phyloP scores from a whole-genome alignment of 176 grass and related monocot genomes.

The Aegilops bicornis region DNA sequence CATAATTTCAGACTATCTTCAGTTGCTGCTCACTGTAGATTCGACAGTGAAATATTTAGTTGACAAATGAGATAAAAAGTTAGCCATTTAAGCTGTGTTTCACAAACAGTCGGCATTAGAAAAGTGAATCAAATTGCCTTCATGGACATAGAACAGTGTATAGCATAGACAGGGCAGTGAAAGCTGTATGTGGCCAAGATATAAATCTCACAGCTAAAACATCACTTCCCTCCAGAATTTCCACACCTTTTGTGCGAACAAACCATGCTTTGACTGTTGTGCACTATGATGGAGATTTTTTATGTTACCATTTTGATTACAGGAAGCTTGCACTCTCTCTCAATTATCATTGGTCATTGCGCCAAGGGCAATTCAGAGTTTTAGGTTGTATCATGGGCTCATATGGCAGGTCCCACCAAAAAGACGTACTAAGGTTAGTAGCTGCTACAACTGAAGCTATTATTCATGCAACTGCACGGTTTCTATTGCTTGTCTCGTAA shows the following conservation, averaged over 20 bases:
- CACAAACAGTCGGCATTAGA: not conserved
- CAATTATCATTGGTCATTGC: not conserved
- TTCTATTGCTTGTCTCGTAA: slow-evolving; percentile 1
- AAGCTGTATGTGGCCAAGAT: slow-evolving; percentile 1
- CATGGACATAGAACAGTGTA: slow-evolving; percentile 1
- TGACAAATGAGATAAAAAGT: not conserved
- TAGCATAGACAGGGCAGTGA: not conserved
- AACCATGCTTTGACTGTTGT: not conserved
- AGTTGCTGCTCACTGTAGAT: slow-evolving; percentile 8
- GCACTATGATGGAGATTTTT: not conserved
- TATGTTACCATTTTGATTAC: slow-evolving; percentile 21
- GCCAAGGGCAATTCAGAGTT: not conserved
- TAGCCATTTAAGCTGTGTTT: not conserved
- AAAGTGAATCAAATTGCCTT: not conserved
- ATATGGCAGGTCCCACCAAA: slow-evolving; percentile 5
- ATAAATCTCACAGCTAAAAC: slow-evolving; percentile 9
- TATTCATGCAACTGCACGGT: not conserved
- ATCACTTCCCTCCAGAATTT: not conserved
- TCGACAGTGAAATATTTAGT: slow-evolving; percentile 5
- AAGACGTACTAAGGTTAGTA: not conserved
- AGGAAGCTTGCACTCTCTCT: slow-evolving; percentile 21
- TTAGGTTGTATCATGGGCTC: slow-evolving; percentile 3
- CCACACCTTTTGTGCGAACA: not conserved
- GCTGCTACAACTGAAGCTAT: slow-evolving; percentile 15
- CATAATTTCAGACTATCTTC: slow-evolving; percentile 11